These are phyloP conservation scores for Entophlyctis luteolus DNA, from an alignment of 192 early-diverging fungal species.

Conservation along the genomic window DNA sequence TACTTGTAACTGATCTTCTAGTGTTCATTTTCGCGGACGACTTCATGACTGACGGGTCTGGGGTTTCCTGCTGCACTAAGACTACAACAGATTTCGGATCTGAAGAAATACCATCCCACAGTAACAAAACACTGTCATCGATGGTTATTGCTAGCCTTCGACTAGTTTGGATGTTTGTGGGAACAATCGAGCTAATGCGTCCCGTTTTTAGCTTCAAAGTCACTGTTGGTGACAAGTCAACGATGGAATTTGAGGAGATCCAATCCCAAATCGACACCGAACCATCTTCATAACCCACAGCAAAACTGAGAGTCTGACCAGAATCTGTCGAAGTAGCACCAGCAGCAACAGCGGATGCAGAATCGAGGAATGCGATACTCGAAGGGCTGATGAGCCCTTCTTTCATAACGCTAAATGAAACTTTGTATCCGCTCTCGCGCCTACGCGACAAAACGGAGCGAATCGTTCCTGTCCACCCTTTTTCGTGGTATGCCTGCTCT, in stretches of 20 bases:
- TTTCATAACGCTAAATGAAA: slow-evolving; percentile 25
- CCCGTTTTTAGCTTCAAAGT: slow-evolving; percentile 15
- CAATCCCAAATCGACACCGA: slow-evolving; percentile 25
- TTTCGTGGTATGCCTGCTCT: slow-evolving; percentile 26
- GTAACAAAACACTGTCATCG: slow-evolving; percentile 15
- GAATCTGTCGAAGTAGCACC: slow-evolving; percentile 1
- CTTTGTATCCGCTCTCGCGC: slow-evolving; percentile 3
- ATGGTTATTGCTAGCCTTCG: slow-evolving; percentile 22
- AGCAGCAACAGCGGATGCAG: not conserved
- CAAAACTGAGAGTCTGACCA: slow-evolving; percentile 24
- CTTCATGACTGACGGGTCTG: slow-evolving; percentile 11
- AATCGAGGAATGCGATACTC: slow-evolving; percentile 22
- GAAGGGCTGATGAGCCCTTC: slow-evolving; percentile 12
- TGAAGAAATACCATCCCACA: slow-evolving; percentile 25
- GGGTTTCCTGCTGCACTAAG: slow-evolving; percentile 12
- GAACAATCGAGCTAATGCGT: slow-evolving; percentile 18
- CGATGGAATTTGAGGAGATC: not conserved
- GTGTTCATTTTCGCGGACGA: not conserved
- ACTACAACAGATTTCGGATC: not conserved
- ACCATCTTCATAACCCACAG: slow-evolving; percentile 30
- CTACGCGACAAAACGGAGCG: slow-evolving; percentile 8
- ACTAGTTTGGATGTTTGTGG: slow-evolving; percentile 19
- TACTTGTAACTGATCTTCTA: slow-evolving; percentile 8
- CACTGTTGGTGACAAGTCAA: slow-evolving; percentile 8
- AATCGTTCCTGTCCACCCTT: slow-evolving; percentile 18